phyloP scores from a whole-genome alignment of 2,329 filamentous ascomycete species.

The Taxawa tesnikishii region DNA sequence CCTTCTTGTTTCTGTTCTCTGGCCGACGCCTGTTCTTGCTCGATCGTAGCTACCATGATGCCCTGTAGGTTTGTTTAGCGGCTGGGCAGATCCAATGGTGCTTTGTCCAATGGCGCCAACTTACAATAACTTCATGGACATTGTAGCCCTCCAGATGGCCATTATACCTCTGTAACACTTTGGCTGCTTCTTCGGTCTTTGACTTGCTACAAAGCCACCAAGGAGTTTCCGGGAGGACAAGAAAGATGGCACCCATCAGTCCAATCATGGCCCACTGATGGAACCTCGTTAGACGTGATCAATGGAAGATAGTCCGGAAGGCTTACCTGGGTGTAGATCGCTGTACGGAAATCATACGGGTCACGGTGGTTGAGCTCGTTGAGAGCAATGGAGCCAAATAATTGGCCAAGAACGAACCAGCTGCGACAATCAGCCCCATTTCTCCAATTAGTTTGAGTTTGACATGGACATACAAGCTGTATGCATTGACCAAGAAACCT shows the following conservation, averaged over 20 bases:
- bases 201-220: conserved; percentile 16
- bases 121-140: conserved; percentile 21
- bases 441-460: neutral
- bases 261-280: conserved; percentile 32
- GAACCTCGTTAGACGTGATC: conserved; percentile 1
- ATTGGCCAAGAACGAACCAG: conserved; percentile 33
- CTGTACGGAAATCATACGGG: conserved; percentile 23
- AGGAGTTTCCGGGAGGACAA: conserved; percentile 27
- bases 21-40: conserved; percentile 19
- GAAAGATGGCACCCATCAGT: conserved; percentile 25
- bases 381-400: conserved; percentile 30
- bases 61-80: conserved; percentile 11
- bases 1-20: conserved; percentile 14
- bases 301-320: conserved; percentile 1
- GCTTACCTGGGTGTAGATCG: conserved; percentile 30
- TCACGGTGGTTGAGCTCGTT: conserved; percentile 17
- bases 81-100: too few relatives aligned
- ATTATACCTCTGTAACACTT: conserved; percentile 17
- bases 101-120: conserved; percentile 2
- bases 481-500: conserved; percentile 27
- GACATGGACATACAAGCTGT: conserved; percentile 21
- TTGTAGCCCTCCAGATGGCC: conserved; percentile 19
- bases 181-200: conserved; percentile 15
- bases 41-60: conserved; percentile 23
- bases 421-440: conserved; percentile 6